Percentiles rank a stretch among this genome's conserved stretches.
Conservation (phyloP, 345 rosid species). For the Boechera stricta region DNA sequence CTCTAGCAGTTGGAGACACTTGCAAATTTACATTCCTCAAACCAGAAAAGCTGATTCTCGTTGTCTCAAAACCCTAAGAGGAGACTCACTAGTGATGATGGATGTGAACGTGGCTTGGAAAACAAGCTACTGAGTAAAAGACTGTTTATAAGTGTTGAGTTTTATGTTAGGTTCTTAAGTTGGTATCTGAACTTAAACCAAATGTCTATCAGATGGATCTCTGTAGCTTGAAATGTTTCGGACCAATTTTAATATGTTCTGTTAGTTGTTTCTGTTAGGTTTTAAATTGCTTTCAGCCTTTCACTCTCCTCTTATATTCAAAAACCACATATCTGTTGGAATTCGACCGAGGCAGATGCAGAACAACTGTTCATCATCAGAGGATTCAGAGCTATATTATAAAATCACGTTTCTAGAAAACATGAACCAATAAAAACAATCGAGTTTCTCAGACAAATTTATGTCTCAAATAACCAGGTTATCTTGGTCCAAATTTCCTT, state of each 20-base stretch:
- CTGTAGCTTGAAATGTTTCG: not conserved
- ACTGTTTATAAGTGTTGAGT: not conserved
- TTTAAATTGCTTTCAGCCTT: no score
- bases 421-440: not conserved
- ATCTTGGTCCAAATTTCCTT: not conserved
- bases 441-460: not conserved
- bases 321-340: not conserved
- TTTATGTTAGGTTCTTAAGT: not conserved
- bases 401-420: not conserved
- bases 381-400: not conserved
- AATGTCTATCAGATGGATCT: not conserved
- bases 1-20: not conserved
- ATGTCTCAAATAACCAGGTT: not conserved
- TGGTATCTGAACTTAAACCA: not conserved
- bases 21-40: not conserved
- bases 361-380: not conserved
- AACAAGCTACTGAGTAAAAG: not conserved
- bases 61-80: not conserved
- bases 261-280: not conserved
- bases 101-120: not conserved
- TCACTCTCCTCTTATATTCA: no score
- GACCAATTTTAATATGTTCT: not conserved
- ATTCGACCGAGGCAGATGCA: not conserved
- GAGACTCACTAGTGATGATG: not conserved
- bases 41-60: not conserved